phyloP scores from a whole-genome alignment of 148 eudicot species.

The Talinum fruticosum region DNA sequence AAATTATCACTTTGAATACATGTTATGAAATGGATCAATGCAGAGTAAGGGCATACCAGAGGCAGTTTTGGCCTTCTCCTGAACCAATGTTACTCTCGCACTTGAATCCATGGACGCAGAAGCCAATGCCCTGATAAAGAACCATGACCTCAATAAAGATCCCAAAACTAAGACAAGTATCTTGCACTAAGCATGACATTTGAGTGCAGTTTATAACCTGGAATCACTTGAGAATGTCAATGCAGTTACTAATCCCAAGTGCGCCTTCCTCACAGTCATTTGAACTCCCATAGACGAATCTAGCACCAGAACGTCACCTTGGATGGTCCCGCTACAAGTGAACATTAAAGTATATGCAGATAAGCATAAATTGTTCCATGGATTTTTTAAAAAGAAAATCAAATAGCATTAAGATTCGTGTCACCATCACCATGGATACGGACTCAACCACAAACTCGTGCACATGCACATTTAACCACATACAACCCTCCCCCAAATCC shows the following conservation, averaged over 20 bases:
- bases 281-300: slow-evolving; percentile 54
- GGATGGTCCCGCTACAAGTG: slow-evolving; percentile 71
- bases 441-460: neutral
- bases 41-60: slow-evolving; percentile 39
- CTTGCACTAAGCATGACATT: neutral
- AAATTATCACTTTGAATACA: neutral
- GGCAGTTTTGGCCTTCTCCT: slow-evolving; percentile 39
- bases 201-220: slow-evolving; percentile 34
- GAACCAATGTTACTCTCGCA: slow-evolving; percentile 66
- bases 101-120: slow-evolving; percentile 91
- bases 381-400: neutral
- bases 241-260: slow-evolving; percentile 83
- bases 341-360: neutral
- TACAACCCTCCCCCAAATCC: too few species aligned
- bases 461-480: neutral
- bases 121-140: slow-evolving; percentile 60
- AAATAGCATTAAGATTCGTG: neutral
- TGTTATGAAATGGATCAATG: neutral
- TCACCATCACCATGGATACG: neutral
- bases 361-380: slow-evolving; percentile 1
- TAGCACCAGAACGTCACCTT: slow-evolving; percentile 65
- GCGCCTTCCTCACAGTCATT: slow-evolving; percentile 66
- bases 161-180: neutral
- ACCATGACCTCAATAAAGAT: slow-evolving; percentile 15
- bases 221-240: slow-evolving; percentile 82